A percentile compares a stretch with the other conserved stretches of the same genome.
Conservation (phyloP, 208 protist genomes). For the Leishmania mexicana region DNA sequence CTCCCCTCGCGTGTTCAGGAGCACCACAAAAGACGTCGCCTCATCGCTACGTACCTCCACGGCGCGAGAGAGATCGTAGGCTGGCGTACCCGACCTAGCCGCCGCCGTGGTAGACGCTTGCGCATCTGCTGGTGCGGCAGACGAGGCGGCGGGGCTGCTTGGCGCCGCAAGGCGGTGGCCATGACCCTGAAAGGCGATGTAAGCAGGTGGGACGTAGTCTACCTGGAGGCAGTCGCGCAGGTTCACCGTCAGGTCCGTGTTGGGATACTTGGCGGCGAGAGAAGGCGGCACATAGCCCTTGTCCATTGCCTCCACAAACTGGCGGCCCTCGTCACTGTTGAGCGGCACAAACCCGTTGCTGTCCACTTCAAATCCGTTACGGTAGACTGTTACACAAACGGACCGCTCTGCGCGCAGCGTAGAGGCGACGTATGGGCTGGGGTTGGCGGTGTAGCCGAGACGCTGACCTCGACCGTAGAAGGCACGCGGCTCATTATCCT, state of each 20-base stretch:
- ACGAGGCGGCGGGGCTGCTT: background rate
- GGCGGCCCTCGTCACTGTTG: slow-evolving; percentile 43
- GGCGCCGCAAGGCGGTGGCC: slow-evolving; percentile 51
- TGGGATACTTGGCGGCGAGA: slow-evolving; percentile 54
- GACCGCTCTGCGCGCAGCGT: slow-evolving; percentile 49
- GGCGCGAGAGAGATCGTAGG: slow-evolving; percentile 19
- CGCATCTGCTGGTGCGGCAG: slow-evolving; percentile 8
- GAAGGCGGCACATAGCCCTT: slow-evolving; percentile 58
- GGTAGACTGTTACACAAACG: slow-evolving; percentile 62
- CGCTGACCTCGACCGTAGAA: slow-evolving; percentile 80
- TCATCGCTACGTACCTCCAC: slow-evolving; percentile 49
- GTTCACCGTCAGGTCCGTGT: slow-evolving; percentile 62
- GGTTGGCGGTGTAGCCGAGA: slow-evolving; percentile 68
- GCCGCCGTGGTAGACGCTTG: background rate
- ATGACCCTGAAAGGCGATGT: slow-evolving; percentile 62
- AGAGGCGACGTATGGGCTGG: slow-evolving; percentile 69
- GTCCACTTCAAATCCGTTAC: slow-evolving; percentile 67
- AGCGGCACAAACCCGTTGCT: slow-evolving; percentile 50
- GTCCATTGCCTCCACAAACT: slow-evolving; percentile 61
- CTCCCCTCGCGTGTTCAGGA: slow-evolving; percentile 68
- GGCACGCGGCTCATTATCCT: slow-evolving; percentile 29
- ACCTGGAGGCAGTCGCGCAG: slow-evolving; percentile 59
- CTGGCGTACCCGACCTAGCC: background rate
- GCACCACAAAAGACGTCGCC: slow-evolving; percentile 53
- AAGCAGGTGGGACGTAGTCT: slow-evolving; percentile 48